These are phyloP conservation scores for Naganishia randhawae DNA, from an alignment of 768 basidiomycete species.

Conservation along the genomic window DNA sequence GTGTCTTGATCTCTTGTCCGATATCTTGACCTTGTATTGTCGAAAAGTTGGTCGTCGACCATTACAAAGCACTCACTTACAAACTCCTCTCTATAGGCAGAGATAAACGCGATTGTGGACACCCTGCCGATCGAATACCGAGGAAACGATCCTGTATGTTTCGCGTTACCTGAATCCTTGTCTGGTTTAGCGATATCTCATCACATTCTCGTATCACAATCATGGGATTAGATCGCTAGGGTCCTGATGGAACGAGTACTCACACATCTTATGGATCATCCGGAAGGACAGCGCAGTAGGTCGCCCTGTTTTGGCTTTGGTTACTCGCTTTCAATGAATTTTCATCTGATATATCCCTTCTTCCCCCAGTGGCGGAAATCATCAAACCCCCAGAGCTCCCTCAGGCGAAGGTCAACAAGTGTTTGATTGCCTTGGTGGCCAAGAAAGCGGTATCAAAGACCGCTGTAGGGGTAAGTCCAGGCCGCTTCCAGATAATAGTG, in stretches of 20 bases:
- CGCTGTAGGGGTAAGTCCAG: constrained; percentile 43
- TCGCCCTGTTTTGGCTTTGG: constrained; percentile 3
- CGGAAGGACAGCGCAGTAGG: constrained; percentile 64
- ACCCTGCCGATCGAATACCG: constrained; percentile 84
- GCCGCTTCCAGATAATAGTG: no score
- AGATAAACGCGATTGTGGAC: constrained; percentile 66
- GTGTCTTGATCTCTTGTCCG: background rate
- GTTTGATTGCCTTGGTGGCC: constrained; percentile 82
- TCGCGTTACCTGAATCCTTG: background rate
- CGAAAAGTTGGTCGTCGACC: background rate
- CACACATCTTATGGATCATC: constrained; percentile 66
- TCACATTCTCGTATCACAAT: background rate
- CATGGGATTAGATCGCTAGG: constrained; percentile 59
- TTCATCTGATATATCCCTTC: constrained; percentile 7
- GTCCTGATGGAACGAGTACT: constrained; percentile 77
- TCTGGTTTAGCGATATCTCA: background rate
- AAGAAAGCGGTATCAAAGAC: constrained; percentile 73
- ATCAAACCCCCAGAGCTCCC: constrained; percentile 75
- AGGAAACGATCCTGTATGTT: constrained; percentile 74
- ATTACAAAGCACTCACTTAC: background rate
- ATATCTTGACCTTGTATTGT: constrained; percentile 50
- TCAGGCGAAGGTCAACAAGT: constrained; percentile 88
- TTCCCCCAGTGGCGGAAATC: constrained; percentile 64
- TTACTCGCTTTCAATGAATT: constrained; percentile 20
- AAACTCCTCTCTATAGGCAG: constrained; percentile 52